Evolutionary conservation across 2,329 filamentous ascomycete genomes (phyloP).

Genomic region (Trematosphaeria pertusa): DNA sequence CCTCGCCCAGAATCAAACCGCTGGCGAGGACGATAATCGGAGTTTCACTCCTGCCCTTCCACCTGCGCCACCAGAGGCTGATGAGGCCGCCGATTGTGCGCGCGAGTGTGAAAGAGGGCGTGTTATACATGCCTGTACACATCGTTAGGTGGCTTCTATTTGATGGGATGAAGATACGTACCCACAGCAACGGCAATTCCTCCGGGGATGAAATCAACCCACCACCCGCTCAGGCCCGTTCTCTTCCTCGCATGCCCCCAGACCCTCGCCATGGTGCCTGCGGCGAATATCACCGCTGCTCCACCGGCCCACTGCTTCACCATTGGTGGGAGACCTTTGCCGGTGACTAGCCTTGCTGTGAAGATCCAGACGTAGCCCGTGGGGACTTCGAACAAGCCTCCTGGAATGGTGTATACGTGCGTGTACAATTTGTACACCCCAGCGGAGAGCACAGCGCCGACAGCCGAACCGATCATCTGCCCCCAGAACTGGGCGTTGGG

Average conservation of each 20-base stretch:
- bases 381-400: slow-evolving; percentile 89
- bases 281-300: slow-evolving; percentile 76
- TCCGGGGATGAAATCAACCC: slow-evolving; percentile 82
- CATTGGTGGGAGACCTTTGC: slow-evolving; percentile 83
- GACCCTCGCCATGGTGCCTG: slow-evolving; percentile 72
- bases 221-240: slow-evolving; percentile 54
- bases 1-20: slow-evolving; percentile 91
- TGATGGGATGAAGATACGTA: no score
- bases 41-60: slow-evolving; percentile 66
- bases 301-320: slow-evolving; percentile 80
- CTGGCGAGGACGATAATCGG: slow-evolving; percentile 87
- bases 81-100: slow-evolving; percentile 79
- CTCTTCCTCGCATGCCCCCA: slow-evolving; percentile 41
- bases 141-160: background rate
- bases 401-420: slow-evolving; percentile 85
- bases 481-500: slow-evolving; percentile 97
- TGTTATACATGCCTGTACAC: slow-evolving; percentile 86
- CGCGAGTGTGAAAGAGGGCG: slow-evolving; percentile 92
- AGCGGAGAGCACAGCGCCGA: slow-evolving; percentile 85
- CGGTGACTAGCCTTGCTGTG: slow-evolving; percentile 90
- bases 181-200: slow-evolving; percentile 95
- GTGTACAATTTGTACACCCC: slow-evolving; percentile 91
- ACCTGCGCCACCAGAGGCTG: slow-evolving; percentile 77
- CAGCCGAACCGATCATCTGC: slow-evolving; percentile 87
- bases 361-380: slow-evolving; percentile 98